phyloP scores from a whole-genome alignment of 305 asterid genomes.

The Solanum hybrid region DNA sequence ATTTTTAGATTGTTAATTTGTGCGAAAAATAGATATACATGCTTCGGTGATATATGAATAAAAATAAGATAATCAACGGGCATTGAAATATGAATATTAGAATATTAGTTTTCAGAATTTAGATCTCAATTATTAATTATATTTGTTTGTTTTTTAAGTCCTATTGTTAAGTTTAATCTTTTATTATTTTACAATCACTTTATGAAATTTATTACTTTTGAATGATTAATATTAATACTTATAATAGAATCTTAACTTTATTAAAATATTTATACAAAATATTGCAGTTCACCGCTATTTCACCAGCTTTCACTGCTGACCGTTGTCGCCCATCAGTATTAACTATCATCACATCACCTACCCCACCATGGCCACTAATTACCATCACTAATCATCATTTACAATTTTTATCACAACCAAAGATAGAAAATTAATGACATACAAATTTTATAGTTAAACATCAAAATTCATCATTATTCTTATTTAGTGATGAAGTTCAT shows the following conservation, averaged over 20 bases:
- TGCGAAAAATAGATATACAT: not conserved
- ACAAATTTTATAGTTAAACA: too few species aligned
- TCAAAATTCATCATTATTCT: not conserved
- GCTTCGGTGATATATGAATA: not conserved
- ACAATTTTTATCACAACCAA: not conserved
- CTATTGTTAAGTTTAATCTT: not conserved
- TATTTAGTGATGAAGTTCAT: not conserved
- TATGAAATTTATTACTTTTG: not conserved
- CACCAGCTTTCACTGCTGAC: rapidly evolving
- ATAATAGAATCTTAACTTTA: not conserved
- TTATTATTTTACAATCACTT: not conserved
- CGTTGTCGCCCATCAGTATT: not conserved
- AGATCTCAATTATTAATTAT: not conserved
- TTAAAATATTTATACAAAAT: not conserved
- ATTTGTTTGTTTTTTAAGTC: not conserved
- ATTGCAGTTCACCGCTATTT: not conserved
- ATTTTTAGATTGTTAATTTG: not conserved
- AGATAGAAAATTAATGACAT: too few species aligned
- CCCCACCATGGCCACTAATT: not conserved
- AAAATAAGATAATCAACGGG: not conserved
- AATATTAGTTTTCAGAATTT: not conserved
- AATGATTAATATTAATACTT: not conserved
- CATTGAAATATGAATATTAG: too few species aligned
- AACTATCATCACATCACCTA: not conserved
- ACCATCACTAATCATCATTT: not conserved